Base-by-base conservation (phyloP, 306 rosid genomes). In the Cajanus cajan region DNA sequence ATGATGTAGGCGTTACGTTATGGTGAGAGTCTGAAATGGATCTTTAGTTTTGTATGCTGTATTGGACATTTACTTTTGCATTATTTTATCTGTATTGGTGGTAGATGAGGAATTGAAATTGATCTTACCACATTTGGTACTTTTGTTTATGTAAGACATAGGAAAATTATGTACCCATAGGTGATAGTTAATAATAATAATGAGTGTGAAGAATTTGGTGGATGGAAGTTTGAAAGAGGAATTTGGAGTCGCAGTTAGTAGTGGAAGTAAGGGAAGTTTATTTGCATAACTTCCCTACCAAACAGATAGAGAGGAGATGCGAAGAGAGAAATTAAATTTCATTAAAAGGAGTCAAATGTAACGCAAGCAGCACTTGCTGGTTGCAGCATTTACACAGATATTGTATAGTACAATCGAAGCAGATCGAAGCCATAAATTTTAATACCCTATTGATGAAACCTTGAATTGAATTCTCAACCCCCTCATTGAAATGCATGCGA, bases 381-480 rank as follows among this genome's bases (percentile, higher is more conserved):
- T 14, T 5, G 36, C 24, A 36, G 81, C 81, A 79, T 79, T 68
- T 74, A 74, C 70, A 73, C 64, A 68, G 48, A 59, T 59, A 51
- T 10, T 68, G 43, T 24, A 70, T 70, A 68, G 76, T 78, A 77
- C 70, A 22, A 84, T 36, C 25, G 39, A 80, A 71, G 71, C 82
- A 80, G 87, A 71, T 84, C 79, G 4, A 76, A 63, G 74, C 74
- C 85, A 77, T 85, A 85, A 85, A 73, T 84, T 57, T 41, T 25
- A 64, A 78, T 80, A 19, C 72, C 81, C 55, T 73, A 85, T 85
- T 66, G 76, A 85, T 88, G 85, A 83, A 89, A 67, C 31, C 70
- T 19, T 52, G 90, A 87, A 85, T 88, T 91, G 78, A 87, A 90
- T 82, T 83, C 89, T 86, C 90, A 91, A 86, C 89, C 87, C 73